Evolutionary conservation across 2,329 filamentous ascomycete genomes (phyloP).

Genomic region (Fusarium armeniacum): DNA sequence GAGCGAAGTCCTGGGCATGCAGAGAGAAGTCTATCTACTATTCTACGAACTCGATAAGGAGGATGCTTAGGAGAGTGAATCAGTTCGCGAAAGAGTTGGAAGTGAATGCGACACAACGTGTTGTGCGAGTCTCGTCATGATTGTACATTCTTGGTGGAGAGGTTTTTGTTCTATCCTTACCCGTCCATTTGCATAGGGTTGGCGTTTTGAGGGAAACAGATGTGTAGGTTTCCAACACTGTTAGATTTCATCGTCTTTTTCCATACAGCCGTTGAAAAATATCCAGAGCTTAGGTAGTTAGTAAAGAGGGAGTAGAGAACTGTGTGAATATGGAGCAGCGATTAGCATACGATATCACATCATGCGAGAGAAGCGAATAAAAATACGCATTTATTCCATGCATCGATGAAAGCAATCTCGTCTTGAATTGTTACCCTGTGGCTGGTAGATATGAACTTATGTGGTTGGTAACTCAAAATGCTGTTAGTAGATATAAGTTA

Average conservation of each 20-base stretch:
- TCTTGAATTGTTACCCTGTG: neutral
- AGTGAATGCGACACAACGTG: constrained; percentile 8
- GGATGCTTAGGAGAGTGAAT: constrained; percentile 44
- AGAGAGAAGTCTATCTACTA: constrained; percentile 93
- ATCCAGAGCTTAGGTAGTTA: constrained; percentile 22
- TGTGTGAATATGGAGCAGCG: constrained; percentile 14
- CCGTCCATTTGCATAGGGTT: constrained; percentile 44
- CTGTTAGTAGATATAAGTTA: neutral
- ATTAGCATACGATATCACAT: constrained; percentile 4
- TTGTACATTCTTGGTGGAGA: constrained; percentile 2
- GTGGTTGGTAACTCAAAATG: neutral
- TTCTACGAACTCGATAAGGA: constrained; percentile 89
- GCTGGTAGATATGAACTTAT: neutral
- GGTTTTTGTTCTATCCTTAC: constrained; percentile 12
- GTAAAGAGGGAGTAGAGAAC: neutral
- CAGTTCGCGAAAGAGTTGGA: no score
- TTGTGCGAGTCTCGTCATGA: constrained; percentile 4
- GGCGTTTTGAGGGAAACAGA: constrained; percentile 41
- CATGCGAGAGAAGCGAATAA: neutral
- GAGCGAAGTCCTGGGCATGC: constrained; percentile 90
- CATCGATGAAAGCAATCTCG: neutral
- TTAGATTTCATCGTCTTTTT: constrained; percentile 32
- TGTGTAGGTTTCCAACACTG: constrained; percentile 21
- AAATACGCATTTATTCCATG: neutral
- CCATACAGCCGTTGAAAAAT: neutral